Evolutionary conservation across 805 yeast genomes (phyloP), one percentile per base, ranked within the genome.

Genomic region (Lipomyces mesembrius): DNA sequence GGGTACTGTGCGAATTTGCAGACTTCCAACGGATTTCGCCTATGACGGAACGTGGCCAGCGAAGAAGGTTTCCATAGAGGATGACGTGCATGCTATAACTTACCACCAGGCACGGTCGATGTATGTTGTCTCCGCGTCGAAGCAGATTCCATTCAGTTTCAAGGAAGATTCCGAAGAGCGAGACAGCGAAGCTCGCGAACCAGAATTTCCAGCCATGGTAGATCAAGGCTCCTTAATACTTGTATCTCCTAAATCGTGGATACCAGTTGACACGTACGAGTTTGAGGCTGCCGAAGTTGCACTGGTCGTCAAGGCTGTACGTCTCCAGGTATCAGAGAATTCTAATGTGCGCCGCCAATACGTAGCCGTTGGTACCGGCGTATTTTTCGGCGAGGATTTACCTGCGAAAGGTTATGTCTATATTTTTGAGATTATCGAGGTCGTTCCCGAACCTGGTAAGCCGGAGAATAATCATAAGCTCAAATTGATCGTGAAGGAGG

Each of bases 381-480:
- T 83, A 63, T 83, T 87, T 61, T 83, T 94, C 65, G 86, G 88
- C 66, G 99, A 94, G 75, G 97, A 92, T 78, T 79, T 89, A 66
- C 84, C 91, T 2, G 85, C 96, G 0, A 85, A 87, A 73, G 99
- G 99, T 0, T 81, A 88, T 0, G 89, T 91, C 77, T 85, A 86
- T 65, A 79, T 93, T 0, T 88, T 80, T 73, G 97, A 92, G 70
- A 82, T 90, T 37, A 87, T 89, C 63, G 92, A 88, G 66, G 89
- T 92, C 76, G 91, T 91, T 70, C 97, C 97, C 0, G 97, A 92
- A 74, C 94, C 94, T 0, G 92, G 89, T 0, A 84, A 83, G 66
- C 97, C 97, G 0, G 96, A 92, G 71, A 88, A 92, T 1, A 88
- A 87, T 72, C 90, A 85, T 75, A 90, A 89, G 77, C 82, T 93